Evolutionary conservation across 305 asterid genomes (phyloP).

Genomic region (Solanum hybrid): DNA sequence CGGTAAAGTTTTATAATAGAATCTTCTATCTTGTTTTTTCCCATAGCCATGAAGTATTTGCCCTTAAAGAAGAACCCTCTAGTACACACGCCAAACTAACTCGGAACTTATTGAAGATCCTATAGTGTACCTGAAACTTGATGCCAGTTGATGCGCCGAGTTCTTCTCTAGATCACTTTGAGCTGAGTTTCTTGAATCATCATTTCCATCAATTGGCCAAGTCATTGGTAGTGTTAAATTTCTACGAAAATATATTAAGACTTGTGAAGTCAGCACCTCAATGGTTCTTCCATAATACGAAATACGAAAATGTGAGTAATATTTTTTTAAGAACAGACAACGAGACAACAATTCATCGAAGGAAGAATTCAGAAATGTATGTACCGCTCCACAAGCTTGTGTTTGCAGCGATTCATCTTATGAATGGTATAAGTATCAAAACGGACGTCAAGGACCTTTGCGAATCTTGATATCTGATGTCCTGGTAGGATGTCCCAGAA

Average conservation of each 20-base stretch:
- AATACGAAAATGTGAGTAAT: neutral
- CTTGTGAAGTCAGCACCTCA: neutral
- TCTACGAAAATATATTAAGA: slow-evolving; percentile 14
- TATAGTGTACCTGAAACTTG: neutral
- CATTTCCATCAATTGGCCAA: slow-evolving; percentile 17
- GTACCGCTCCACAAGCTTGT: slow-evolving; percentile 31
- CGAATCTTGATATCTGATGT: slow-evolving; percentile 18
- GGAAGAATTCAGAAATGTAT: neutral
- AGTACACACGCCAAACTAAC: neutral
- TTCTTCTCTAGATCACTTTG: neutral
- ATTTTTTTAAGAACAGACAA: neutral
- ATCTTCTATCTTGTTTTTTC: neutral
- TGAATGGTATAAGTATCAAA: slow-evolving; percentile 25
- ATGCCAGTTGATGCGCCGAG: slow-evolving; percentile 8
- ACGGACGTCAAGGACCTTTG: slow-evolving; percentile 4
- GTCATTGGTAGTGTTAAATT: slow-evolving; percentile 22
- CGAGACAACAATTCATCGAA: neutral
- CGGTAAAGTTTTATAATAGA: neutral
- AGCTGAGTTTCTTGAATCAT: neutral
- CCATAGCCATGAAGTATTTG: neutral
- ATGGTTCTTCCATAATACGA: neutral
- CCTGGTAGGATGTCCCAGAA: slow-evolving; percentile 29
- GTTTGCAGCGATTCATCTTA: slow-evolving; percentile 22
- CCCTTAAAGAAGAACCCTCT: neutral
- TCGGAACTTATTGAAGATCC: neutral